Percentiles rank a stretch among this genome's conserved stretches.
Evolutionary conservation across 208 protist species (phyloP).

Genomic region (Leishmania braziliensis): DNA sequence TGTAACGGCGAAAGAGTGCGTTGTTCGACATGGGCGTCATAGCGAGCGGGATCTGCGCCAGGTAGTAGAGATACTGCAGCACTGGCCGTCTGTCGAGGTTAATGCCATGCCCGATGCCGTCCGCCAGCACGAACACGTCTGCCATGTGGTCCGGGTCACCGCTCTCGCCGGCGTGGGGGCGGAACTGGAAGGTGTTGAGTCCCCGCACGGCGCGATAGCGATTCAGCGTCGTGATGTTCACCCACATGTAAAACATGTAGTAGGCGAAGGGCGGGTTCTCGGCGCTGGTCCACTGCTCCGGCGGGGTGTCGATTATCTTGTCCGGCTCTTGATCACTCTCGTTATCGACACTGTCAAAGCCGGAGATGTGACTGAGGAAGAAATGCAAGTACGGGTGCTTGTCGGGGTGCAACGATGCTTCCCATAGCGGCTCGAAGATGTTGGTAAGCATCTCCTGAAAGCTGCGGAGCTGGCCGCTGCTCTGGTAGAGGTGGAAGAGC

Average conservation of each 20-base stretch:
- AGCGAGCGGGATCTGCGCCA: constrained; percentile 96
- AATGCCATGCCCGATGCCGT: constrained; percentile 97
- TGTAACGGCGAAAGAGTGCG: constrained; percentile 96
- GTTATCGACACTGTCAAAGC: constrained; percentile 97
- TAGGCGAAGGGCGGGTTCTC: constrained; percentile 92
- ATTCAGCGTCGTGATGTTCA: constrained; percentile 97
- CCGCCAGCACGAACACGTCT: constrained; percentile 84
- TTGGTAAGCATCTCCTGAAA: constrained; percentile 96
- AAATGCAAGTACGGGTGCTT: constrained; percentile 92
- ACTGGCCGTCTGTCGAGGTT: constrained; percentile 91
- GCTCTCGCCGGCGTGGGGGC: constrained; percentile 97
- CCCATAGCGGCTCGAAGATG: constrained; percentile 98
- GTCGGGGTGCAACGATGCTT: constrained; percentile 93
- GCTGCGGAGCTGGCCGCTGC: constrained; percentile 59
- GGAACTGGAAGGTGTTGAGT: constrained; percentile 93
- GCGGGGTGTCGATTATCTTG: constrained; percentile 37
- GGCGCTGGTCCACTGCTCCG: constrained; percentile 44
- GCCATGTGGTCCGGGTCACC: constrained; percentile 88
- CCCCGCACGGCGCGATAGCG: constrained; percentile 77
- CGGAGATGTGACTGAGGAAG: constrained; percentile 94
- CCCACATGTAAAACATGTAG: constrained; percentile 97
- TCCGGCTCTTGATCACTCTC: constrained; percentile 92
- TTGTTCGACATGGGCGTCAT: constrained; percentile 99
- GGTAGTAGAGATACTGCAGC: constrained; percentile 98
- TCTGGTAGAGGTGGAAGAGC: constrained; percentile 81